Base-by-base conservation (phyloP, 2,329 filamentous ascomycete genomes). In the Nothomitra cinnamomea region DNA sequence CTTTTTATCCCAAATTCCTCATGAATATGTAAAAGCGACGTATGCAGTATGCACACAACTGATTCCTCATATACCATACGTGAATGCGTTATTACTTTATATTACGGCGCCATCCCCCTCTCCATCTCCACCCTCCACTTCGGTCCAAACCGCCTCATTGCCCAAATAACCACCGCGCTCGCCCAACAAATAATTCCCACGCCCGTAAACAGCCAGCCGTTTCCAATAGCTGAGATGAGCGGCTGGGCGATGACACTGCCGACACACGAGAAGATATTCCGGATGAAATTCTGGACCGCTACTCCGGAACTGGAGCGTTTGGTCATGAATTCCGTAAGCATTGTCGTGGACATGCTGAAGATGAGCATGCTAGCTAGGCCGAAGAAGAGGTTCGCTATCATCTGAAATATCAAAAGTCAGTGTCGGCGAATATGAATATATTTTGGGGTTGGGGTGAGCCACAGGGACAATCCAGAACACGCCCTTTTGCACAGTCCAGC, bases 271-370 rank as follows among this genome's bases (percentile, higher is more conserved):
- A 88, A 81, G 40, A 88, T 85, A 60, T 90, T 92, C 49, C 86
- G 72, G 52, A 86, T 72, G 61, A 90, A 86, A 63, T 90, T 90
- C 66, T 90, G 89, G 43, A 89, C 71, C 0, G 86, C 87, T 2
- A 90, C 83, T 1, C 85, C 85, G 10, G 77, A 77, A 2, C 80
- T 84, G 51, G 81, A 82, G 57, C 76, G 74, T 42, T 78, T 74
- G 13, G 84, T 84, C 73, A 90, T 82, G 62, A 90, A 88, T 62
- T 92, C 86, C 0, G 86, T 90, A 58, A 92, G 70, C 83, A 92
- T 88, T 0, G 87, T 92, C 0, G 85, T 88, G 0, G 78, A 73
- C 59, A 79, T 75, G 50, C 78, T 76, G 67, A 86, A 88, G 28
- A 88, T 80, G 2, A 92, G 72, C 87, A 94, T 92, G 32, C 77